Evolutionary conservation across 208 protist genomes (phyloP), one percentile per base, ranked within the genome.

Genomic region (Trypanosoma melophagium): DNA sequence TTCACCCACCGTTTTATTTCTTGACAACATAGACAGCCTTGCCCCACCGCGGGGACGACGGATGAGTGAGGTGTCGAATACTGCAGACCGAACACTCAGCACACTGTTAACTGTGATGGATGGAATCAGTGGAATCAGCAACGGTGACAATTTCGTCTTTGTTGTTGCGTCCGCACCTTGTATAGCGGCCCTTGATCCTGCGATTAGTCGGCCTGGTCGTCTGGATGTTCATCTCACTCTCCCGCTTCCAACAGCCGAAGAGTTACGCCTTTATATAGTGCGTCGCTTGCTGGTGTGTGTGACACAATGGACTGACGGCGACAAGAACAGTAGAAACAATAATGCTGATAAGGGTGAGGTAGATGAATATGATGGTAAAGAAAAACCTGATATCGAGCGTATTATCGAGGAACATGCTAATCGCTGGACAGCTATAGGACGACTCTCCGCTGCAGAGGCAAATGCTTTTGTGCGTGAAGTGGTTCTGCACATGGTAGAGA

Each of bases 21-120:
- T 97, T 52, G 93, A 98, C 77, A 95, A 98, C 71, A 75, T 98
- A 51, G 95, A 98, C 57, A 85, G 89, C 21, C 76, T 98, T 54
- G 93, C 95, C 4, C 83, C 84, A 14, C 85, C 86, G 19, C 89
- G 94, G 42, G 83, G 84, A 10, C 63, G 67, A 35, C 45, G 70
- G 17, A 80, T 62, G 21, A 51, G 52, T 22, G 79, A 89, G 68
- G 84, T 81, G 25, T 84, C 76, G 50, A 83, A 70, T 13, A 80
- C 87, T n/a, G 74, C 78, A 24, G 94, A 97, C 66, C 86, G 90
- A 63, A 93, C 86, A 44, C 79, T 97, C 14, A 93, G 83, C 58
- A 95, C 91, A n/a, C 74, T 97, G 47, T 80, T 97, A 10, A 95
- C 84, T 45, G 88, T 96, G 74, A 96, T 97, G 91, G 94, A 97